Evolutionary conservation across 176 grass and related monocot genomes (phyloP).

Genomic region (Carex cristatella): DNA sequence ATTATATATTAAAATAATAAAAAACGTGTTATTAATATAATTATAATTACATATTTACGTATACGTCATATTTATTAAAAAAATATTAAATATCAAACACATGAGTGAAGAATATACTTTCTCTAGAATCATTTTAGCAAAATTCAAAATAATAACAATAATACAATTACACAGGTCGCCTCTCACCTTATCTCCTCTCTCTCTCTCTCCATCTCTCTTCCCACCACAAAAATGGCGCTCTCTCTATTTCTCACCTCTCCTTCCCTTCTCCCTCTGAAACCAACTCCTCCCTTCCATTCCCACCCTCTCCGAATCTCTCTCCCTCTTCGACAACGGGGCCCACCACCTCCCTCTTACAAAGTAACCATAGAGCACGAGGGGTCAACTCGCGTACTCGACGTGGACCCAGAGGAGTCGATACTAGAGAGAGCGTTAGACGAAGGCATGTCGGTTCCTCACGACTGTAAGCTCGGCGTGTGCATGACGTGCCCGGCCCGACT

Average conservation of each 20-base stretch:
- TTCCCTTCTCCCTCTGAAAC: not conserved
- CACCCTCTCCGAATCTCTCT: not conserved
- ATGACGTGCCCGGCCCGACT: slow-evolving; percentile 94
- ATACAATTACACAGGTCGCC: not conserved
- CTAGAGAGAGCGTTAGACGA: slow-evolving; percentile 77
- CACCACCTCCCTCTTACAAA: slow-evolving; percentile 41
- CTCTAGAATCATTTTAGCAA: not conserved
- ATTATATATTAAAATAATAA: no score
- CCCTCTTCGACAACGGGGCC: not conserved
- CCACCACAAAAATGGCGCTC: not conserved
- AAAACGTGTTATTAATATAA: no score
- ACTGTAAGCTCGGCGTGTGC: slow-evolving; percentile 98
- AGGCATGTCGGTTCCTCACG: slow-evolving; percentile 75
- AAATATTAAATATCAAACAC: no score
- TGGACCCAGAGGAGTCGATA: slow-evolving; percentile 74
- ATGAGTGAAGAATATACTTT: not conserved
- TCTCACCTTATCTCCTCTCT: not conserved
- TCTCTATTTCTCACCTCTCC: slow-evolving; percentile 1
- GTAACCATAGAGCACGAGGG: slow-evolving; percentile 87
- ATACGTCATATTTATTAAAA: no score
- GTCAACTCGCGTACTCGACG: slow-evolving; percentile 51
- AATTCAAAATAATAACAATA: not conserved
- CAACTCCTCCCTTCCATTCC: not conserved
- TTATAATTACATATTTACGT: no score
- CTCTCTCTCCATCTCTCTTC: not conserved